phyloP scores from a whole-genome alignment of 352 stramenopile species.

The Phytophthora pluvialis region DNA sequence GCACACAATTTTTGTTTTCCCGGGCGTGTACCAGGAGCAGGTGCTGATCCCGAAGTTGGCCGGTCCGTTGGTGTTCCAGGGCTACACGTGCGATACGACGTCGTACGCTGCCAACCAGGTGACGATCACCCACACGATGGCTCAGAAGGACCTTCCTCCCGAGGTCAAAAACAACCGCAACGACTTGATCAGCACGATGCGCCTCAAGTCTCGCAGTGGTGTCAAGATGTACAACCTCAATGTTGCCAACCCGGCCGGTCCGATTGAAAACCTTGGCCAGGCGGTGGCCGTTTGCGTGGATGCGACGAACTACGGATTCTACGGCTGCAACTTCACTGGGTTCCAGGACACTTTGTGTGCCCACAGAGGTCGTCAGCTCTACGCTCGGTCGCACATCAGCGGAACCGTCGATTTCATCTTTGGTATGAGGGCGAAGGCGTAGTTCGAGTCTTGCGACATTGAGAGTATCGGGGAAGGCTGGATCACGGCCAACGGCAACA shows the following conservation, averaged over 20 bases:
- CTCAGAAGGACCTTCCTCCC: slow-evolving; percentile 11
- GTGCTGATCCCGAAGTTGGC: slow-evolving; percentile 6
- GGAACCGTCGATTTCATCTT: slow-evolving; percentile 26
- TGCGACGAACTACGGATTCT: slow-evolving; percentile 15
- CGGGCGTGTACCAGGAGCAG: slow-evolving; percentile 26
- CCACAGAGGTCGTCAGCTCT: slow-evolving; percentile 11
- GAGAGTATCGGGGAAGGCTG: slow-evolving; percentile 12
- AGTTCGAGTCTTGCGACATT: slow-evolving; percentile 28
- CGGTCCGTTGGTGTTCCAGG: slow-evolving; percentile 17
- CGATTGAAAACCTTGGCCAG: slow-evolving; percentile 11
- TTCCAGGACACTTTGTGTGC: slow-evolving; percentile 30
- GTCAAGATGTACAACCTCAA: slow-evolving; percentile 30
- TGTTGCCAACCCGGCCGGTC: slow-evolving; percentile 13
- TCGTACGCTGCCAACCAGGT: slow-evolving; percentile 20
- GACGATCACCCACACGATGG: slow-evolving; percentile 16
- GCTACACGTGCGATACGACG: slow-evolving; percentile 28
- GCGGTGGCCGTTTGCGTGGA: slow-evolving; percentile 8
- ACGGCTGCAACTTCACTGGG: slow-evolving; percentile 19
- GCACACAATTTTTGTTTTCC: slow-evolving; percentile 25
- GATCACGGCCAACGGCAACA: slow-evolving; percentile 20
- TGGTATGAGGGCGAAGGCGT: slow-evolving; percentile 6
- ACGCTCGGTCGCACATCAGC: slow-evolving; percentile 15
- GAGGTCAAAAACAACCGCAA: slow-evolving; percentile 7
- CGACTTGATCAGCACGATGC: slow-evolving; percentile 12
- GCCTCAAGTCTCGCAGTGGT: slow-evolving; percentile 6